phyloP scores from a whole-genome alignment of 176 grass and related monocot species.

The Metroxylon sagu region DNA sequence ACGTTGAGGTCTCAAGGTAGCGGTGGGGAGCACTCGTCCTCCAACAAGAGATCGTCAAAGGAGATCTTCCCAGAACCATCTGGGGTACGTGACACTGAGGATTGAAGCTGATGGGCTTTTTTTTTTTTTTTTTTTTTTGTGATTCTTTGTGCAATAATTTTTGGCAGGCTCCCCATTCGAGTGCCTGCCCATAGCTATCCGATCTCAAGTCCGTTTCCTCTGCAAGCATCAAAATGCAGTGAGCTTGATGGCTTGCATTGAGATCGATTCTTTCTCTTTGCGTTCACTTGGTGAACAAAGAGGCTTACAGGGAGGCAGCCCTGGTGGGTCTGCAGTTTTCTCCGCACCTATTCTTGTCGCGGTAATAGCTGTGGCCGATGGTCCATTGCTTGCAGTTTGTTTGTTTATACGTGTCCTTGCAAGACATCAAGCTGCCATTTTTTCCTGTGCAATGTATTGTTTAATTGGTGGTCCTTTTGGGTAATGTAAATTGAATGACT shows the following conservation, averaged over 20 bases:
- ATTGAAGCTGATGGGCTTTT: slow-evolving; percentile 23
- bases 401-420: not conserved
- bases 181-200: not conserved
- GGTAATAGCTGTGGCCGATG: slow-evolving; percentile 3
- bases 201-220: no score
- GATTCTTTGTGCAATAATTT: slow-evolving; percentile 24
- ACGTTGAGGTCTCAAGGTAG: slow-evolving; percentile 76
- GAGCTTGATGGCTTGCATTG: not conserved
- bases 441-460: slow-evolving; percentile 50
- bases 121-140: not conserved
- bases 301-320: not conserved
- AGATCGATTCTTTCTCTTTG: slow-evolving; percentile 4
- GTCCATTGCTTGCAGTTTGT: slow-evolving; percentile 7
- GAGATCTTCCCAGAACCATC: slow-evolving; percentile 87
- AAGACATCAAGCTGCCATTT: slow-evolving; percentile 7
- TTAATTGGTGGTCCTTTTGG: slow-evolving; percentile 52
- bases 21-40: slow-evolving; percentile 78
- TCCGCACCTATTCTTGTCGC: not conserved
- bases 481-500: slow-evolving; percentile 3
- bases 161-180: slow-evolving; percentile 4
- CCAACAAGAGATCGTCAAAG: slow-evolving; percentile 53
- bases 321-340: no score
- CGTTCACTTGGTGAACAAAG: not conserved
- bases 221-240: not conserved
- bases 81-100: slow-evolving; percentile 52